These are phyloP conservation scores for Acacia crassicarpa DNA, from an alignment of 306 rosid species.

Conservation along the genomic window DNA sequence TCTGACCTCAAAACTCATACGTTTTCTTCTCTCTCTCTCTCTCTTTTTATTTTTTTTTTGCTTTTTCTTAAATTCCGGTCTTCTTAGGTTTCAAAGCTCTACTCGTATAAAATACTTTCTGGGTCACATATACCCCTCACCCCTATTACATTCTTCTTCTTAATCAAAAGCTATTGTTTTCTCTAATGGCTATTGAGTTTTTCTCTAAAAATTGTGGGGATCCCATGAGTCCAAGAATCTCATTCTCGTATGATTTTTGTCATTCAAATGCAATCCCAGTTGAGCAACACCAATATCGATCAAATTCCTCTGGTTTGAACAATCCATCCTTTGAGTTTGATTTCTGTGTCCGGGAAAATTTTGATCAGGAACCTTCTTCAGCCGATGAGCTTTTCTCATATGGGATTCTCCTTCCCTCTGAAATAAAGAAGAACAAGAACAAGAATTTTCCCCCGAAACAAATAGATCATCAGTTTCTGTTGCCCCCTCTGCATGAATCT, in stretches of 20 bases:
- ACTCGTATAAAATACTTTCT: conserved; percentile 16
- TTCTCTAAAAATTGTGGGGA: conserved; percentile 51
- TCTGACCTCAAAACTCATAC: background rate
- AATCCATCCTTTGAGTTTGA: conserved; percentile 66
- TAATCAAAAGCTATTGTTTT: background rate
- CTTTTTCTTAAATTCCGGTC: conserved; percentile 24
- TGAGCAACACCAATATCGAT: conserved; percentile 61
- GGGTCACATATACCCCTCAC: conserved; percentile 9
- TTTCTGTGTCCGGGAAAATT: conserved; percentile 58
- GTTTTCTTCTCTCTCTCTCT: conserved; percentile 6
- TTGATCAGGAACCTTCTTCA: conserved; percentile 62
- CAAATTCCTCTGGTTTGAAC: conserved; percentile 52
- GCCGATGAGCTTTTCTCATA: conserved; percentile 88
- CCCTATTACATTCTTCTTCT: conserved; percentile 20
- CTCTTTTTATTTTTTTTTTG: background rate
- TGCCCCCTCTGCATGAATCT: conserved; percentile 27
- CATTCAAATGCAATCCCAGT: conserved; percentile 64
- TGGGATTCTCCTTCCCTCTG: conserved; percentile 70
- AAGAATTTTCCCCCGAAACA: conserved; percentile 36
- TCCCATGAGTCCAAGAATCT: conserved; percentile 72
- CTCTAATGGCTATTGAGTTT: conserved; percentile 59
- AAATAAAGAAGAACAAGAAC: conserved; percentile 59
- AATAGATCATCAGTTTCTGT: conserved; percentile 26
- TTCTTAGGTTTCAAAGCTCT: conserved; percentile 37
- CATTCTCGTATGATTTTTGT: conserved; percentile 74